These are phyloP conservation scores for Endocalyx cinctus DNA, from an alignment of 2,329 filamentous ascomycete species.

Conservation along the genomic window DNA sequence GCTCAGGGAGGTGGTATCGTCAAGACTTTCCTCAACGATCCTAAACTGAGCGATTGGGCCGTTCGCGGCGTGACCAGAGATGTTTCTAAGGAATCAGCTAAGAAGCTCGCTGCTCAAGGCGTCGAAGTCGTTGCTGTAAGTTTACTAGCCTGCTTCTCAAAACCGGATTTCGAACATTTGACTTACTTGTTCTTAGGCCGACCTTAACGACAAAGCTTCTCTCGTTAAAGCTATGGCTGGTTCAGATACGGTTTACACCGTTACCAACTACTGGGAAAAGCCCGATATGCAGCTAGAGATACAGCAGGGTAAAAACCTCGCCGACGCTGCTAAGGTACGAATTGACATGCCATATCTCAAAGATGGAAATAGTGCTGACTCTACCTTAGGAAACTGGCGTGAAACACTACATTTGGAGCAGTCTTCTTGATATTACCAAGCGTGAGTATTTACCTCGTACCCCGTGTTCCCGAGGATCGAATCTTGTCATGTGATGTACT, in stretches of 20 bases:
- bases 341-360: background rate
- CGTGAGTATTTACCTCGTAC: slow-evolving; percentile 21
- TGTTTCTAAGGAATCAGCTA: slow-evolving; percentile 35
- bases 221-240: slow-evolving; percentile 40
- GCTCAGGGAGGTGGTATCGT: slow-evolving; percentile 57
- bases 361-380: slow-evolving; percentile 1
- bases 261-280: slow-evolving; percentile 49
- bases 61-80: slow-evolving; percentile 55
- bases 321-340: slow-evolving; percentile 39
- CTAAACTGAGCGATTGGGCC: slow-evolving; percentile 42
- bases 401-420: slow-evolving; percentile 41
- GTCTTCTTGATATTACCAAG: slow-evolving; percentile 35
- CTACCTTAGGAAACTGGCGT: slow-evolving; percentile 31
- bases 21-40: slow-evolving; percentile 30
- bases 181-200: slow-evolving; percentile 30
- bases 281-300: slow-evolving; percentile 34
- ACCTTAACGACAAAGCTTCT: slow-evolving; percentile 42
- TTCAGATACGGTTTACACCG: slow-evolving; percentile 44
- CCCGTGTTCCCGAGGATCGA: background rate
- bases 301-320: slow-evolving; percentile 43
- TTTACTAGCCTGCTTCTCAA: too few relatives aligned
- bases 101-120: slow-evolving; percentile 39
- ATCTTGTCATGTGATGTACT: too few relatives aligned
- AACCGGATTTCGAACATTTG: background rate
- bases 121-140: slow-evolving; percentile 44